phyloP scores from a whole-genome alignment of 768 basidiomycete genomes.

The Pisolithus sp. region DNA sequence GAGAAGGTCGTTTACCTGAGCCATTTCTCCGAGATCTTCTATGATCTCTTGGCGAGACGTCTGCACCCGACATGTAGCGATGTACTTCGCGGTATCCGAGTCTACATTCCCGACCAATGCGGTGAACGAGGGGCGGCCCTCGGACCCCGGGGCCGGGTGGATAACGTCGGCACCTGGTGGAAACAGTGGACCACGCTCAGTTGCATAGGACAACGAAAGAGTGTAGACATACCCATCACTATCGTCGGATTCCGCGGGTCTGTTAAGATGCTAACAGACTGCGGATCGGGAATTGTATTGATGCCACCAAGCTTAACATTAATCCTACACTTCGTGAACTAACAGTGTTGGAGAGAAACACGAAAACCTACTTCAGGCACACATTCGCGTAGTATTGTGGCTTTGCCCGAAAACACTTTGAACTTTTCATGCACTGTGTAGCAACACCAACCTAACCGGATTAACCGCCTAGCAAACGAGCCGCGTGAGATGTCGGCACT shows the following conservation, averaged over 20 bases:
- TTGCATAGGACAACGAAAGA: background rate
- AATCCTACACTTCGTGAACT: slow-evolving; percentile 38
- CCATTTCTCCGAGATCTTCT: slow-evolving; percentile 61
- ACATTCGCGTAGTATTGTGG: slow-evolving; percentile 80
- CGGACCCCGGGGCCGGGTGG: slow-evolving; percentile 74
- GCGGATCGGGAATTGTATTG: slow-evolving; percentile 68
- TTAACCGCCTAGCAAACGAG: slow-evolving; percentile 1
- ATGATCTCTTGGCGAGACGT: slow-evolving; percentile 71
- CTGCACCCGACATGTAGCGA: slow-evolving; percentile 57
- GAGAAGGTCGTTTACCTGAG: slow-evolving; percentile 33
- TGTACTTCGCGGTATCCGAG: slow-evolving; percentile 66
- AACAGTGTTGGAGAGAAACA: background rate
- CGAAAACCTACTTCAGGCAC: slow-evolving; percentile 56
- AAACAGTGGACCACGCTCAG: background rate
- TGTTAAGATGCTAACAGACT: slow-evolving; percentile 55
- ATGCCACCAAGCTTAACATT: slow-evolving; percentile 84
- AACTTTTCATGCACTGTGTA: slow-evolving; percentile 69
- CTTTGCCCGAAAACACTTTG: slow-evolving; percentile 61
- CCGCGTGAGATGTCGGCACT: slow-evolving; percentile 7
- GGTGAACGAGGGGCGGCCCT: slow-evolving; percentile 77
- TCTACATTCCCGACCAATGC: slow-evolving; percentile 78
- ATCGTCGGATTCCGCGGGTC: slow-evolving; percentile 73
- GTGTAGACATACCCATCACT: slow-evolving; percentile 54
- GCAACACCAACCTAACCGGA: slow-evolving; percentile 56
- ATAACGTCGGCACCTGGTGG: slow-evolving; percentile 70